Evolutionary conservation across 73 alveolate species (phyloP).

Genomic region (Paramecium caudatum): DNA sequence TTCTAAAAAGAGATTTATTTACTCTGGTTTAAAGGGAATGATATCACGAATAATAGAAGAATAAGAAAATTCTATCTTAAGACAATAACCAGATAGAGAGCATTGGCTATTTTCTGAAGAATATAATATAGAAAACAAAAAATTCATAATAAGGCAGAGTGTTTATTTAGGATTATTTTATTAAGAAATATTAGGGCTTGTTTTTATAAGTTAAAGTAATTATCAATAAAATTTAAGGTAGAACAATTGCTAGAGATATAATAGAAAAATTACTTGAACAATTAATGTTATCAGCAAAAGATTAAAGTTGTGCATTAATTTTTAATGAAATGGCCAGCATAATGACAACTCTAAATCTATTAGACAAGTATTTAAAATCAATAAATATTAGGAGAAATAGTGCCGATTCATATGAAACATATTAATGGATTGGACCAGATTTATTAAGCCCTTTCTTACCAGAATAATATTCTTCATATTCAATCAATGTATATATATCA

Average conservation of each 20-base stretch:
- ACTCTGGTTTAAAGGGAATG: constrained; percentile 75
- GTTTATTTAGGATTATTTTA: constrained; percentile 61
- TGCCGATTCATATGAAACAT: constrained; percentile 52
- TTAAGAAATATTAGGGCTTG: neutral
- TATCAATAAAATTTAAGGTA: neutral
- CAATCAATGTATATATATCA: constrained; percentile 41
- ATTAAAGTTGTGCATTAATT: neutral
- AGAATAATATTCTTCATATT: constrained; percentile 47
- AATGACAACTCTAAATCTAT: constrained; percentile 51
- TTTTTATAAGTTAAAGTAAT: neutral
- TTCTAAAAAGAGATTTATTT: constrained; percentile 70
- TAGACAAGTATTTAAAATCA: neutral
- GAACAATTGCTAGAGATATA: constrained; percentile 58
- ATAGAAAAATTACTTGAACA: constrained; percentile 49
- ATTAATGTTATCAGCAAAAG: constrained; percentile 17
- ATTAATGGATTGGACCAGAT: constrained; percentile 63
- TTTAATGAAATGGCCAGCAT: constrained; percentile 68
- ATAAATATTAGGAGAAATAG: constrained; percentile 6
- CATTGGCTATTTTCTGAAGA: constrained; percentile 68
- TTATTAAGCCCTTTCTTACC: neutral
- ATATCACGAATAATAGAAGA: constrained; percentile 54
- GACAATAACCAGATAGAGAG: constrained; percentile 43
- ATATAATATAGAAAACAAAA: constrained; percentile 9
- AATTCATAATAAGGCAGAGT: constrained; percentile 28
- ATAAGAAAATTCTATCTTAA: neutral